A percentile compares a stretch with the other conserved stretches of the same genome.
Conservation (phyloP, 176 grass and related monocot genomes). For the Carex pumila region DNA sequence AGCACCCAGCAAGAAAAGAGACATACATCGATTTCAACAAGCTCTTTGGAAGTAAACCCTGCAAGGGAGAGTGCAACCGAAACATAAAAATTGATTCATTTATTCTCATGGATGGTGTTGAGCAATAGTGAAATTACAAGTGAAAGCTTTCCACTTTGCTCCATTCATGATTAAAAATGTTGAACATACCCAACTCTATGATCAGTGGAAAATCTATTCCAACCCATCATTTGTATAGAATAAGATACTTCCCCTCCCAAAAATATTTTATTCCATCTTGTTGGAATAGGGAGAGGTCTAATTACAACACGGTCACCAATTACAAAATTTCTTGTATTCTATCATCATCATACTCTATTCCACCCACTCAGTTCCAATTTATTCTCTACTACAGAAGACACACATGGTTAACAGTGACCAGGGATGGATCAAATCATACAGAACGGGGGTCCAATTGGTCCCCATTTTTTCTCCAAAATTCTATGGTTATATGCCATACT, state of each 20-base stretch:
- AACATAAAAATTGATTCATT: neutral
- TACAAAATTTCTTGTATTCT: neutral
- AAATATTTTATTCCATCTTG: neutral
- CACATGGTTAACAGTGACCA: neutral
- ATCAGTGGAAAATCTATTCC: neutral
- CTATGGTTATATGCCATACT: neutral
- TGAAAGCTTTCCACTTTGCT: neutral
- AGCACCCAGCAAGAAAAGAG: conserved; percentile 93
- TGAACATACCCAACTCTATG: neutral
- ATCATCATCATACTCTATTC: neutral
- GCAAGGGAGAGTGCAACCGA: conserved; percentile 8
- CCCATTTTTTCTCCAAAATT: neutral
- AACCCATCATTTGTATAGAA: neutral
- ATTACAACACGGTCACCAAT: neutral
- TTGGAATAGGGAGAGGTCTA: neutral
- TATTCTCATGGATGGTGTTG: neutral
- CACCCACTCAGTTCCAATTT: neutral
- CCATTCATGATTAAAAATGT: neutral
- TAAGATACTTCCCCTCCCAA: neutral
- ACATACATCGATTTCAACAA: conserved; percentile 88
- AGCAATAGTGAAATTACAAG: neutral
- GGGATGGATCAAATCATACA: neutral
- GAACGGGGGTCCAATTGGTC: neutral
- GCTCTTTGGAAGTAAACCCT: conserved; percentile 75
- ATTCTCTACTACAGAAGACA: neutral